Conservation (phyloP, 768 basidiomycete genomes). For the Boletellus ananiceps region DNA sequence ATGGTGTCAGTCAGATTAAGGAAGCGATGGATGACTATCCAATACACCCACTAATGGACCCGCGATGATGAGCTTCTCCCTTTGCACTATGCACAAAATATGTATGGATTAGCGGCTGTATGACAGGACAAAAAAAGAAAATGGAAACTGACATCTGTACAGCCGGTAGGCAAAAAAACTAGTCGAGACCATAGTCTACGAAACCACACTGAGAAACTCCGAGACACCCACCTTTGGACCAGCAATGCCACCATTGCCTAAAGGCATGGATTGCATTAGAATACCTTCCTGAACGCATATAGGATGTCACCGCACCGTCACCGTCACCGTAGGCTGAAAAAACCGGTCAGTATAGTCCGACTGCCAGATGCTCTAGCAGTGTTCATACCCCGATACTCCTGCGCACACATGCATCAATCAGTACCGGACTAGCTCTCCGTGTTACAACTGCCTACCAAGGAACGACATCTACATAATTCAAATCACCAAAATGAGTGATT, state of each 20-base stretch:
- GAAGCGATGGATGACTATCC: not conserved
- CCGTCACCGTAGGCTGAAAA: conserved; percentile 15
- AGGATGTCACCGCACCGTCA: conserved; percentile 14
- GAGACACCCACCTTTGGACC: conserved; percentile 13
- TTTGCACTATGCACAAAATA: conserved; percentile 10
- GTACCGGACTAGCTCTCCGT: not conserved
- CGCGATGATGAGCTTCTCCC: conserved; percentile 7
- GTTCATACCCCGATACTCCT: conserved; percentile 24
- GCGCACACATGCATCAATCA: not conserved
- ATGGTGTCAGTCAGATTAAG: not conserved
- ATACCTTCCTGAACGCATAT: not conserved
- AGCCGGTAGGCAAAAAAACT: conserved; percentile 27
- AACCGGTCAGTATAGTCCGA: not conserved
- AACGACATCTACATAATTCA: conserved; percentile 6
- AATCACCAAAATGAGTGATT: conserved; percentile 18
- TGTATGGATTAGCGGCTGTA: too few species aligned
- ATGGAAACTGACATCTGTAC: conserved; percentile 16
- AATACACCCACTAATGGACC: conserved; percentile 13
- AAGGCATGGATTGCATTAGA: not conserved
- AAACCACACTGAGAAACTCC: not conserved
- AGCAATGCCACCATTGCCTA: conserved; percentile 28
- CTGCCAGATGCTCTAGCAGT: too few species aligned
- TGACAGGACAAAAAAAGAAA: not conserved
- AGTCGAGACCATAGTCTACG: not conserved
- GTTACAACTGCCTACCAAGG: conserved; percentile 18